Evolutionary conservation across 2,329 filamentous ascomycete genomes (phyloP).

Genomic region (Fusarium nematophilum): DNA sequence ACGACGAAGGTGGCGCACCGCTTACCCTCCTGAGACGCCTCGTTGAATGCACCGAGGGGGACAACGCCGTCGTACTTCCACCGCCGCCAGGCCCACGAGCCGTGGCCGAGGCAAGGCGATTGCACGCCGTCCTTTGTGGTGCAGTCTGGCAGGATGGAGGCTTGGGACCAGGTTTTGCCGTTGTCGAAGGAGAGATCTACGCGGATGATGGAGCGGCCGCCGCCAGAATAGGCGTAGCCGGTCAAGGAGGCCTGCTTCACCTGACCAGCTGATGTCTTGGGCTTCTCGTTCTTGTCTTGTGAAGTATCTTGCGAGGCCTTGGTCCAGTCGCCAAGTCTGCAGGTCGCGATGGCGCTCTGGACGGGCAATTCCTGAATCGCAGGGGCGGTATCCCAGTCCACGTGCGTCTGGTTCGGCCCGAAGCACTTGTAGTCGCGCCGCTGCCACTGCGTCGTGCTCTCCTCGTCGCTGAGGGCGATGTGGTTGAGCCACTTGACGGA

Average conservation of each 20-base stretch:
- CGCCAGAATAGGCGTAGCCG: slow-evolving; percentile 77
- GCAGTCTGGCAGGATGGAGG: slow-evolving; percentile 65
- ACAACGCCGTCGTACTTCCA: slow-evolving; percentile 68
- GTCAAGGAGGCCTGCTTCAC: slow-evolving; percentile 54
- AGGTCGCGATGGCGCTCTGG: slow-evolving; percentile 71
- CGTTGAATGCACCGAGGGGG: slow-evolving; percentile 49
- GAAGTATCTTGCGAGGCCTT: neutral
- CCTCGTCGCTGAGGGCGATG: slow-evolving; percentile 73
- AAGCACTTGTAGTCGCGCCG: slow-evolving; percentile 76
- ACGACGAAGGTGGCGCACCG: slow-evolving; percentile 66
- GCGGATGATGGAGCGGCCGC: slow-evolving; percentile 72
- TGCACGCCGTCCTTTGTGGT: slow-evolving; percentile 40
- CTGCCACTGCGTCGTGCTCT: slow-evolving; percentile 74
- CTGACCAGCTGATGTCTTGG: slow-evolving; percentile 17
- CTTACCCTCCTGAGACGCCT: slow-evolving; percentile 12
- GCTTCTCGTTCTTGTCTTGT: slow-evolving; percentile 10
- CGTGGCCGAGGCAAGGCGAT: slow-evolving; percentile 55
- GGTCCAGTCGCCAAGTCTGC: slow-evolving; percentile 56
- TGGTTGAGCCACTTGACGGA: slow-evolving; percentile 77
- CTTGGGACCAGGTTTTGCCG: slow-evolving; percentile 73
- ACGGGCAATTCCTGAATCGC: slow-evolving; percentile 77
- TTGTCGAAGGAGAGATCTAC: slow-evolving; percentile 75
- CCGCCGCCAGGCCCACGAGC: slow-evolving; percentile 71
- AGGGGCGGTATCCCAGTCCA: slow-evolving; percentile 71
- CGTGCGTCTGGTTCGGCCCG: slow-evolving; percentile 69